Conservation (phyloP, 345 rosid species). For the Mangifera indica region DNA sequence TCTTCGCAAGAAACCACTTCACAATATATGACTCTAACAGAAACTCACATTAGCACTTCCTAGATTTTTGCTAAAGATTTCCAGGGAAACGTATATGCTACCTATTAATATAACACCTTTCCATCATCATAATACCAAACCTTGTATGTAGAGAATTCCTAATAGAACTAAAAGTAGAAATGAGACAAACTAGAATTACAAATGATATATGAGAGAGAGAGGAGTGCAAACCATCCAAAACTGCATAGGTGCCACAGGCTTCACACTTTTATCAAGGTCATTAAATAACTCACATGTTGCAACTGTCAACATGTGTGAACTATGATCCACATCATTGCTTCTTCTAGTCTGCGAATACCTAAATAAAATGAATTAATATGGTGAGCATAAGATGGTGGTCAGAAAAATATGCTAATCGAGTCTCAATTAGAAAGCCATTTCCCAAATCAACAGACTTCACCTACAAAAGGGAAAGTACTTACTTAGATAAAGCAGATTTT, state of each 20-base stretch:
- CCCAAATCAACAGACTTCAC: background rate
- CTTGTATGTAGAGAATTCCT: background rate
- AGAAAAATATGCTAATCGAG: constrained; percentile 8
- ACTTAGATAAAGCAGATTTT: constrained; percentile 78
- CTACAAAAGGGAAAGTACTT: constrained; percentile 18
- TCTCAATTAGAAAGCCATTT: background rate
- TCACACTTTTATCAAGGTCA: constrained; percentile 89
- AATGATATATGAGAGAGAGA: constrained; percentile 5
- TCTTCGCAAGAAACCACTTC: background rate
- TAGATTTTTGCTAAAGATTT: constrained; percentile 1
- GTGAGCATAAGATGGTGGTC: constrained; percentile 12
- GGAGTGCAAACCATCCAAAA: constrained; percentile 84
- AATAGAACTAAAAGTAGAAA: constrained; percentile 2
- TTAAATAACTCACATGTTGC: constrained; percentile 88
- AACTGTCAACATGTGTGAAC: constrained; percentile 90
- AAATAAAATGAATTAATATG: constrained; percentile 24
- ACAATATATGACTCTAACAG: background rate
- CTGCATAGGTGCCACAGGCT: constrained; percentile 89
- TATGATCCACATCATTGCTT: constrained; percentile 78
- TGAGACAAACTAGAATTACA: constrained; percentile 1
- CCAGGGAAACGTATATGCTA: background rate
- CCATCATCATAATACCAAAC: background rate
- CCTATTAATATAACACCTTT: background rate
- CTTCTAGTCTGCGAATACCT: constrained; percentile 74
- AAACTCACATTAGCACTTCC: background rate